Percentiles rank a stretch among this genome's conserved stretches.
Evolutionary conservation across 2,329 filamentous ascomycete genomes (phyloP).

Genomic region (Penicillium hesseltinei): DNA sequence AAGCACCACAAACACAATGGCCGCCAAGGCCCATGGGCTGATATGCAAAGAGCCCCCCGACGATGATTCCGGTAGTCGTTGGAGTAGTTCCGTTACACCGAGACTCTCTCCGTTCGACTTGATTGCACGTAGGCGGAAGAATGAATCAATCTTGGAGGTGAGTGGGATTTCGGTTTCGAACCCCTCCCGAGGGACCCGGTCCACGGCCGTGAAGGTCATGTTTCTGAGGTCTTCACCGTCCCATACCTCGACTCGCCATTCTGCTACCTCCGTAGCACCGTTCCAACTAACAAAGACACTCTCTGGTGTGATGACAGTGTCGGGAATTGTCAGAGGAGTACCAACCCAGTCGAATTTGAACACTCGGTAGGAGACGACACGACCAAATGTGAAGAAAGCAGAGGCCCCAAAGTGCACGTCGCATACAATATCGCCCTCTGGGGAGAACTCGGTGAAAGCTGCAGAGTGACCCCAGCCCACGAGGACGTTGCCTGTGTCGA

Average conservation of each 20-base stretch:
- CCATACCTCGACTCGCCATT: constrained; percentile 28
- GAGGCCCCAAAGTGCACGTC: constrained; percentile 44
- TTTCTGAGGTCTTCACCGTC: constrained; percentile 15
- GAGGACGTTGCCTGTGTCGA: constrained; percentile 45
- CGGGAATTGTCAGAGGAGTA: constrained; percentile 42
- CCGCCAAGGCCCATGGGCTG: constrained; percentile 3
- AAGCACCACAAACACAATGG: constrained; percentile 9
- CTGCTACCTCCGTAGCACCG: constrained; percentile 35
- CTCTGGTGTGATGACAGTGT: constrained; percentile 16
- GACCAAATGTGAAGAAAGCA: constrained; percentile 45
- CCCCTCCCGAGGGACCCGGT: constrained; percentile 18
- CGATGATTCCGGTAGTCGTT: background rate
- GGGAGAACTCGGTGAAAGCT: constrained; percentile 49
- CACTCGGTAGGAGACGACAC: constrained; percentile 56
- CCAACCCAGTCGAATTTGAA: constrained; percentile 56
- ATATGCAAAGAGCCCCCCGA: background rate
- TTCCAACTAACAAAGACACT: constrained; percentile 38
- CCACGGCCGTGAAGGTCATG: constrained; percentile 14
- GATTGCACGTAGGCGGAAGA: constrained; percentile 24
- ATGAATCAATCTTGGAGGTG: constrained; percentile 6
- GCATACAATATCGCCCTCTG: constrained; percentile 25
- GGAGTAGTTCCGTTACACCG: constrained; percentile 20
- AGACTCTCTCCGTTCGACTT: constrained; percentile 20
- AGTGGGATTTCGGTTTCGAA: constrained; percentile 25
- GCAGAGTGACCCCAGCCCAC: constrained; percentile 53